Evolutionary conservation across 805 yeast species (phyloP), one percentile per base, ranked within the genome.

Genomic region (Monosporozyma unispora): DNA sequence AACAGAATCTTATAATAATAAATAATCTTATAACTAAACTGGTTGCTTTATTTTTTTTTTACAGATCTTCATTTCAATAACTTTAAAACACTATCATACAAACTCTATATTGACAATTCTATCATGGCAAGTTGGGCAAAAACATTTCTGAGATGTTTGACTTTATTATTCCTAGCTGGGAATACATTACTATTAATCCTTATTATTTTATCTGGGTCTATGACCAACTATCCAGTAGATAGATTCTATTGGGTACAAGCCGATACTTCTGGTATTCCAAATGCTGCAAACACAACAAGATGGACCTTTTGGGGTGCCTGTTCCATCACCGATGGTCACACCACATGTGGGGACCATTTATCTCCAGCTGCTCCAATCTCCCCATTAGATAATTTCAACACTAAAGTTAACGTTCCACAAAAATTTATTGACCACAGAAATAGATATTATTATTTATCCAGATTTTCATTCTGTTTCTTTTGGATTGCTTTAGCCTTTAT

Each of bases 261-360:
- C 46, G 82, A 84, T 60, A 84, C 91, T 46, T 67, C 79, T 2
- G 63, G 62, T 44, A 79, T 83, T 50, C 52, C 71, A 3, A 64
- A 71, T 42, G 83, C 84, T 7, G 64, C 71, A 21, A 64, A 63
- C 35, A 58, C 71, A 45, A 70, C 87, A n/a, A 80, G 86, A 59
- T 85, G 90, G 90, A 83, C 90, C 2, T 84, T 79, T 71, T 85
- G 91, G 91, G 90, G 91, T 57, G 75, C 83, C 44, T 81, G 87
- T 65, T 53, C 48, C 48, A 46, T 46, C 45, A 31, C 31, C 9
- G 55, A 58, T 28, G 60, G 56, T 54, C 25, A 23, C n/a, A 55
- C 56, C 3, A 37, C 47, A 39, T 58, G 63, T 33, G 52, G 54
- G 23, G 48, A 50, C 7, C 39, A 57, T 27, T 63, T 74, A 42